Base-by-base conservation (phyloP, 2,329 filamentous ascomycete genomes). In the Clonostachys byssicola region DNA sequence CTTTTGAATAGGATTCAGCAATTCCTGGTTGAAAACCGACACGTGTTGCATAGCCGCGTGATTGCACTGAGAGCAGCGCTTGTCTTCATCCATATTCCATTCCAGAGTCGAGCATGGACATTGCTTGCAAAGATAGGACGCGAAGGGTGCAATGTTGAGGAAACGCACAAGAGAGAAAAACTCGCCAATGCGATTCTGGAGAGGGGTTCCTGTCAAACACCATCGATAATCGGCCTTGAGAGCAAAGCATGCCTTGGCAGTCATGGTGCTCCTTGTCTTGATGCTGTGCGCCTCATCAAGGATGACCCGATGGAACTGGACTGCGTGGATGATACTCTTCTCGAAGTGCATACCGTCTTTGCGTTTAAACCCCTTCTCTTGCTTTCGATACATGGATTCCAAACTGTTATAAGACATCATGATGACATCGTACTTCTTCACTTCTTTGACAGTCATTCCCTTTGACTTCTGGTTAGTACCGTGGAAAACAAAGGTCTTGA, bases 271-370 rank as follows among this genome's bases (percentile, higher is more conserved):
- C 51, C 92, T 84, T 12, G 84, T 84, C 74, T 89, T 99, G 77
- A 99, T 97, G 65, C 87, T 92, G 66, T 99, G 91, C 6, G 91
- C 91, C 65, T 99, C 94, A 56, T 99, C 94, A 5, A 99, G 81
- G 47, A 99, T 94, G 49, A 96, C 77, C 30, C 94, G 87, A 62
- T 97, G 92, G 55, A 92, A 99, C 20, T 86, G 72, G 44, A 96
- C 88, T 38, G 86, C 78, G 63, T 99, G 94, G 34, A 99, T 89
- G 34, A 86, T 66, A 56, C 86, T 88, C 67, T 77, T 71, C 65
- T 94, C 88, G 62, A 92, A 95, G 67, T 92, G 78, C 20, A 92
- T 73, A 12, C 88, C 87, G 23, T 88, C 83, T 52, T 89, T 87
- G 49, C 91, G 86, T 55, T 79, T 85, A 75, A 92, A 94, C 1